Evolutionary conservation across 2,329 filamentous ascomycete genomes (phyloP).

Genomic region (Penicillium palitans): DNA sequence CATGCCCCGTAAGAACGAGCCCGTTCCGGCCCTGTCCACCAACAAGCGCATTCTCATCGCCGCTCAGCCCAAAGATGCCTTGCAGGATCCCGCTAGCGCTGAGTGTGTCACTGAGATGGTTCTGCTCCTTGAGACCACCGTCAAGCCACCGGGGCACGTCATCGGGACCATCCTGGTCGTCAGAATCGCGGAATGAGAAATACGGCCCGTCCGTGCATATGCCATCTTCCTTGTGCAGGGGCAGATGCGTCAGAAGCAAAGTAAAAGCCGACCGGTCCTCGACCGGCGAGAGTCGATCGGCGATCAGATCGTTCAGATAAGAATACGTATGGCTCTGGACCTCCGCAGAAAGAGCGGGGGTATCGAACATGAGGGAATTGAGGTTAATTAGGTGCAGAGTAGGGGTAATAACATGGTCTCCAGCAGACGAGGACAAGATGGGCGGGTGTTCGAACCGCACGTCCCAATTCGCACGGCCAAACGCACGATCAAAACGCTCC

Average conservation of each 20-base stretch:
- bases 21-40: constrained; percentile 69
- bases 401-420: constrained; percentile 37
- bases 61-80: constrained; percentile 77
- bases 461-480: constrained; percentile 90
- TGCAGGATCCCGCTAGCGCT: constrained; percentile 72
- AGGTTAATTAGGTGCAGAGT: constrained; percentile 80
- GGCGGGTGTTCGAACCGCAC: constrained; percentile 66
- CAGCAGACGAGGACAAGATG: constrained; percentile 25
- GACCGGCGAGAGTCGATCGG: constrained; percentile 58
- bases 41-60: constrained; percentile 58
- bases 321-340: constrained; percentile 75
- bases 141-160: constrained; percentile 38
- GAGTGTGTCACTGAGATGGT: constrained; percentile 74
- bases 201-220: constrained; percentile 81
- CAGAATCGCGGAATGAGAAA: constrained; percentile 74
- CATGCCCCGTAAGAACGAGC: constrained; percentile 86
- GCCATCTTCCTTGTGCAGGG: constrained; percentile 78
- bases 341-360: constrained; percentile 65
- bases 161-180: constrained; percentile 60
- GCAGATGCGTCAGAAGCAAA: constrained; percentile 86
- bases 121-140: constrained; percentile 74
- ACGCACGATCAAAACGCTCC: constrained; percentile 76
- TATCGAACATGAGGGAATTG: constrained; percentile 93
- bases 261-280: constrained; percentile 70
- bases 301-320: constrained; percentile 64